These are phyloP conservation scores for Cladochytrium replicatum DNA, from an alignment of 192 early-diverging fungal genomes.

Conservation along the genomic window DNA sequence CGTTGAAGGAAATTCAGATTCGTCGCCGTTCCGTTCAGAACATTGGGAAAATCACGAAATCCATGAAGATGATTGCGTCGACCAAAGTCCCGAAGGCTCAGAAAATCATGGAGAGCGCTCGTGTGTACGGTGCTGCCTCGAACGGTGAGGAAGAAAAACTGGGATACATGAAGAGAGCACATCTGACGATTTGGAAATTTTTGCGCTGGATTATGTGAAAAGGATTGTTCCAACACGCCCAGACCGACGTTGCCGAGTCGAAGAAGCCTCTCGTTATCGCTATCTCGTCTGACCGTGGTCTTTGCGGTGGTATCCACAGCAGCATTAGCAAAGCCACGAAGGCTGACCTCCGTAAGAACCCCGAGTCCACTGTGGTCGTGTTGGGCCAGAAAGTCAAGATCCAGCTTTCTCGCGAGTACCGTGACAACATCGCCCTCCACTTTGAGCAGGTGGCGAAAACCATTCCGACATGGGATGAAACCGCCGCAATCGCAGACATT, in stretches of 20 bases:
- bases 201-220: neutral
- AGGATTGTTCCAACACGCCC: conserved; percentile 69
- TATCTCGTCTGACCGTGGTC: conserved; percentile 91
- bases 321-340: conserved; percentile 79
- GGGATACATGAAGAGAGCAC: neutral
- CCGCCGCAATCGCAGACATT: conserved; percentile 67
- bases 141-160: conserved; percentile 56
- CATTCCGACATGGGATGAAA: conserved; percentile 80
- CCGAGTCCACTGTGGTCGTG: conserved; percentile 50
- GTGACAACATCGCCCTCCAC: conserved; percentile 66
- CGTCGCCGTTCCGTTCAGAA: conserved; percentile 94
- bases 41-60: conserved; percentile 99
- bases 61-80: conserved; percentile 99
- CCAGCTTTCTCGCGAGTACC: conserved; percentile 72
- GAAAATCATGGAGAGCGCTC: conserved; percentile 79
- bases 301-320: conserved; percentile 98
- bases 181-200: neutral
- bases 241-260: conserved; percentile 46
- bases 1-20: conserved; percentile 88
- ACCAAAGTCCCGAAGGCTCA: conserved; percentile 92
- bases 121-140: conserved; percentile 57
- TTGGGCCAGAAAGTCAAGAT: conserved; percentile 84
- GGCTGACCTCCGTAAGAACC: conserved; percentile 44
- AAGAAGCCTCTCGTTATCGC: conserved; percentile 67
- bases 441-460: conserved; percentile 91